Evolutionary conservation across 768 basidiomycete species (phyloP).

Genomic region (Boletus huronensis): DNA sequence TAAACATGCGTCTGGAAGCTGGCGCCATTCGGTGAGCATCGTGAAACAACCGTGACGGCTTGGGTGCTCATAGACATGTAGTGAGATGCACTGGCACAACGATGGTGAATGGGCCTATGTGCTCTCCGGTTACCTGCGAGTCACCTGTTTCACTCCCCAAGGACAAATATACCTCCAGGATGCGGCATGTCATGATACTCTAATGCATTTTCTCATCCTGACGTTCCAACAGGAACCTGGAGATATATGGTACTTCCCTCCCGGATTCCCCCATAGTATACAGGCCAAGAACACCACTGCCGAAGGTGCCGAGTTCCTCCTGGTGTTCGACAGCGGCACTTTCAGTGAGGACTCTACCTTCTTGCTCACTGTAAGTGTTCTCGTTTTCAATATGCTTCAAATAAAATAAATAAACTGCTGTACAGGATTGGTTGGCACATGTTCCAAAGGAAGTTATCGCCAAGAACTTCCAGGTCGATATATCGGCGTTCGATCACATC

Average conservation of each 20-base stretch:
- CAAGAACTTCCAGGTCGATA: slow-evolving; percentile 56
- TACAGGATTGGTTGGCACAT: slow-evolving; percentile 66
- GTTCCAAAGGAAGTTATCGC: slow-evolving; percentile 55
- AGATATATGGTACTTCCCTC: slow-evolving; percentile 62
- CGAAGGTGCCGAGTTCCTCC: slow-evolving; percentile 52
- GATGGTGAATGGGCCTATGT: slow-evolving; percentile 53
- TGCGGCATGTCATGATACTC: slow-evolving; percentile 36
- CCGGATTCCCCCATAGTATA: slow-evolving; percentile 53
- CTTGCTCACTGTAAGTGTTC: slow-evolving; percentile 31
- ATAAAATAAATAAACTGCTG: background rate
- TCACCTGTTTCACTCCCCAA: slow-evolving; percentile 50
- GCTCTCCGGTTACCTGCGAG: slow-evolving; percentile 44
- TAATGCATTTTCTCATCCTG: slow-evolving; percentile 18
- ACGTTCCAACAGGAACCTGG: slow-evolving; percentile 26
- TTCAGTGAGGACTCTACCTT: slow-evolving; percentile 62
- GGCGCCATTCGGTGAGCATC: slow-evolving; percentile 39
- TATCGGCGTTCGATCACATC: slow-evolving; percentile 51
- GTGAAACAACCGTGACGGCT: background rate
- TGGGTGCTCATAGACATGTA: slow-evolving; percentile 14
- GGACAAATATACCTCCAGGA: slow-evolving; percentile 52
- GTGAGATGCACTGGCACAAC: slow-evolving; percentile 45
- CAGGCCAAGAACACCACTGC: slow-evolving; percentile 48
- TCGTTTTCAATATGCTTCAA: background rate
- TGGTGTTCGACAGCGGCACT: slow-evolving; percentile 40
- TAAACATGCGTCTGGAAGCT: slow-evolving; percentile 41